Conservation (phyloP, 2,329 filamentous ascomycete genomes). For the Lachnellula arida region DNA sequence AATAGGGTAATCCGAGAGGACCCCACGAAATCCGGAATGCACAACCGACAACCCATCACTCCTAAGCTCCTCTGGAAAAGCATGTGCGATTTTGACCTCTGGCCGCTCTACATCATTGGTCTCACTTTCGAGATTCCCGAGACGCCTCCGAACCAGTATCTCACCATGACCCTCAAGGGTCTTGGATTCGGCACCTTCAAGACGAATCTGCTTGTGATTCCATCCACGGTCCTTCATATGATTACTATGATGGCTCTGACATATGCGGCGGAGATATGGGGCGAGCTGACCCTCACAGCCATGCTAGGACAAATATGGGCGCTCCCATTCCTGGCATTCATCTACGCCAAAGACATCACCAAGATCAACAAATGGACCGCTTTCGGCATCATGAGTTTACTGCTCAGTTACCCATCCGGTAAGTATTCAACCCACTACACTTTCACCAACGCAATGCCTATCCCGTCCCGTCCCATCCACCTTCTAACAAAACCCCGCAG, state of each 20-base stretch:
- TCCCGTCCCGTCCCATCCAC: no score
- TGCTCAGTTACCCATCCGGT: slow-evolving; percentile 5
- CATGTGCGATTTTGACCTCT: slow-evolving; percentile 49
- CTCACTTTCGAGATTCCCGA: slow-evolving; percentile 27
- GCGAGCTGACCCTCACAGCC: slow-evolving; percentile 31
- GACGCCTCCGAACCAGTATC: slow-evolving; percentile 17
- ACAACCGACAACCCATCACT: slow-evolving; percentile 46
- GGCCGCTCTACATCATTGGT: slow-evolving; percentile 42
- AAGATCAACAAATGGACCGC: slow-evolving; percentile 16
- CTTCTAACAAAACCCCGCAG: slow-evolving; percentile 16
- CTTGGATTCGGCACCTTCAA: slow-evolving; percentile 36
- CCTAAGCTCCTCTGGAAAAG: slow-evolving; percentile 41
- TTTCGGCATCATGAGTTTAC: slow-evolving; percentile 11
- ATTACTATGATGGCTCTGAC: slow-evolving; percentile 41
- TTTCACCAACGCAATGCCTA: background rate
- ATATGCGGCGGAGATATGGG: slow-evolving; percentile 39
- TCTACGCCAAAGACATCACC: slow-evolving; percentile 13
- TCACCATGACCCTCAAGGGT: slow-evolving; percentile 22
- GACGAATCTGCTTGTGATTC: slow-evolving; percentile 42
- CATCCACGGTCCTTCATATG: slow-evolving; percentile 37
- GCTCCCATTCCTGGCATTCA: slow-evolving; percentile 34
- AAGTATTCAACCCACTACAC: background rate
- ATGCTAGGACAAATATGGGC: slow-evolving; percentile 37
- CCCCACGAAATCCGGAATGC: slow-evolving; percentile 43
- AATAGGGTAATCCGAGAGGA: slow-evolving; percentile 54